These are phyloP conservation scores for Cyclotella cryptica DNA, from an alignment of 108 stramenopile species.

Conservation along the genomic window DNA sequence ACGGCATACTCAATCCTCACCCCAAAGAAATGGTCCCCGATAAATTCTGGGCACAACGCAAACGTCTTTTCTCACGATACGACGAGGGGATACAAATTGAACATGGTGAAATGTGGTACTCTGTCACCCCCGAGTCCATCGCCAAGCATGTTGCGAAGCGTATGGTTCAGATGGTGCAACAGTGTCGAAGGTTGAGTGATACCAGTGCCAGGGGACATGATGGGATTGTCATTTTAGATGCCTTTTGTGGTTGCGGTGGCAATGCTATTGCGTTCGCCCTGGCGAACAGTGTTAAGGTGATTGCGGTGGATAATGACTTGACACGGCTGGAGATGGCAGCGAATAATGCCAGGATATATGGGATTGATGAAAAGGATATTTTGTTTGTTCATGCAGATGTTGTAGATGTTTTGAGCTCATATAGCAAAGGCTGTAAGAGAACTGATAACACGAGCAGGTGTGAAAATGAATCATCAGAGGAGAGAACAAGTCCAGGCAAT, in stretches of 20 bases:
- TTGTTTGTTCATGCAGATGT: conserved; percentile 77
- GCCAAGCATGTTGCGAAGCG: conserved; percentile 73
- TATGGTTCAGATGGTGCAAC: conserved; percentile 22
- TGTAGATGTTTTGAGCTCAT: conserved; percentile 44
- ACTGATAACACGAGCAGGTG: conserved; percentile 42
- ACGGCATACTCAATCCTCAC: conserved; percentile 79
- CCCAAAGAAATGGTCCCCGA: conserved; percentile 71
- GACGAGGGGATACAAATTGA: conserved; percentile 85
- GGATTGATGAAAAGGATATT: conserved; percentile 56
- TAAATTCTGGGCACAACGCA: conserved; percentile 87
- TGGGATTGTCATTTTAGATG: conserved; percentile 65
- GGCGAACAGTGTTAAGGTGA: conserved; percentile 45
- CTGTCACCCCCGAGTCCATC: conserved; percentile 85
- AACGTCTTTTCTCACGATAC: conserved; percentile 75
- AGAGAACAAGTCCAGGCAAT: conserved; percentile 1
- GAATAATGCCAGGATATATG: conserved; percentile 76
- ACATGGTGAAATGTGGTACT: conserved; percentile 71
- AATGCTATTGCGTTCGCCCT: conserved; percentile 82
- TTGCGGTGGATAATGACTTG: conserved; percentile 70
- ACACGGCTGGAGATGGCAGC: conserved; percentile 73
- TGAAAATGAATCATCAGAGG: background rate
- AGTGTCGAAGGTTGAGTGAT: conserved; percentile 2
- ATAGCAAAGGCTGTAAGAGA: background rate
- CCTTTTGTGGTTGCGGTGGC: conserved; percentile 89
- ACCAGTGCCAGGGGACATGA: background rate